These are phyloP conservation scores for Stemphylium lycopersici DNA, from an alignment of 2,329 filamentous ascomycete genomes.

Conservation along the genomic window DNA sequence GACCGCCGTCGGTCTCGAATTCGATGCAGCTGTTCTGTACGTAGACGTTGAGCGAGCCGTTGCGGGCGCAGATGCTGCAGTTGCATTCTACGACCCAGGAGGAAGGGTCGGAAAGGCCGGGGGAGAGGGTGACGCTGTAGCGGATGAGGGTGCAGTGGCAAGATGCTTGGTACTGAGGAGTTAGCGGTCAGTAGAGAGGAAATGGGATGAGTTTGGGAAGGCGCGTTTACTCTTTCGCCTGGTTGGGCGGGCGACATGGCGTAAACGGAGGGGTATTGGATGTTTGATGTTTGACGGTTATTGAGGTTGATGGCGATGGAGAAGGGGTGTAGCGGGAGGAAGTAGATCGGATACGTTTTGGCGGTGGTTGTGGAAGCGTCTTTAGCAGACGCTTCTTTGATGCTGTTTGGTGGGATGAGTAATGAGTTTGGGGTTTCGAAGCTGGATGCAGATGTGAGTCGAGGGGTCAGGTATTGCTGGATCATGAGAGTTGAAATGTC, in stretches of 20 bases:
- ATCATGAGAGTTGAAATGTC: too few species aligned
- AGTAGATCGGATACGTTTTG: conserved; percentile 41
- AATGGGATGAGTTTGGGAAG: too few species aligned
- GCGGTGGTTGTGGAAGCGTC: conserved; percentile 16
- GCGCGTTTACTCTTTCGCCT: conserved; percentile 17
- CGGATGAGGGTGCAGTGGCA: conserved; percentile 62
- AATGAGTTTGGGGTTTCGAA: too few species aligned
- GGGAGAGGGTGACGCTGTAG: conserved; percentile 56
- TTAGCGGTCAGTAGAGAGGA: too few species aligned
- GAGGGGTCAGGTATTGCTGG: too few species aligned
- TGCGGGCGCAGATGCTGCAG: conserved; percentile 59
- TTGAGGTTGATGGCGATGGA: conserved; percentile 38
- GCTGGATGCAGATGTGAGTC: too few species aligned
- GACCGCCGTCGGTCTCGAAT: conserved; percentile 21
- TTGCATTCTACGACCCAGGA: conserved; percentile 51
- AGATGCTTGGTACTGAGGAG: conserved; percentile 53
- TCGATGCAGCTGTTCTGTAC: conserved; percentile 12
- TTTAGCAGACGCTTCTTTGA: conserved; percentile 13
- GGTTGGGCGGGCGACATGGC: conserved; percentile 1
- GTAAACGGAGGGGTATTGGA: not conserved
- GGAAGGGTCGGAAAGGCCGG: too few species aligned
- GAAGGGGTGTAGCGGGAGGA: conserved; percentile 39
- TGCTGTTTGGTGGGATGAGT: not conserved
- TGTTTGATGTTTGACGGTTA: conserved; percentile 10
- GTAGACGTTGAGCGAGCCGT: conserved; percentile 59